Base-by-base conservation (phyloP, 495 filamentous ascomycete species). In the Hapsidospora chrysogenum region DNA sequence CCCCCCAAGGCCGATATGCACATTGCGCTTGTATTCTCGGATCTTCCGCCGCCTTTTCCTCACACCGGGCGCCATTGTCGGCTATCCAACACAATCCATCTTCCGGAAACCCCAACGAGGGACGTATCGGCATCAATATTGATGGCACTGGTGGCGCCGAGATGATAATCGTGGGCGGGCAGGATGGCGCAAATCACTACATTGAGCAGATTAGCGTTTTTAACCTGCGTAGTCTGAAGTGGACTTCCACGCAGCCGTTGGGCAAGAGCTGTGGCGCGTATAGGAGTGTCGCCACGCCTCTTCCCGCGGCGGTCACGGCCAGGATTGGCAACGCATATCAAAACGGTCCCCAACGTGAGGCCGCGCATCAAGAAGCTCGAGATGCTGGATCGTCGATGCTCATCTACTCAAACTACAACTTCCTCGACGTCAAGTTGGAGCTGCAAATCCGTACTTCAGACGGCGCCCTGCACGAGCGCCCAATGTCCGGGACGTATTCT, bases 351-450 rank as follows among this genome's bases (percentile, higher is more conserved):
- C 48, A 49, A 27, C 56, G 54, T 14, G 41, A 45, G 0, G 44
- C 45, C 3, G 48, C 59, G 27, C 55, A 57, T 37, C 54, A 60
- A 20, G 68, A 72, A 33, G 51, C 63, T 40, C 56, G 61, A 42
- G 70, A 80, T 22, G 67, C 76, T 3, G 74, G 70, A 19, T 78
- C 76, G 10, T 82, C 85, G 3, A 93, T 95, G 84, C 66, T 97
- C 35, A 92, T 97, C 20, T 97, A 97, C 52, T 96, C 89, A 27
- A 97, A 97, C 48, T 97, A 96, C 52, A 96, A 97, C 53, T 97
- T 97, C 51, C 52, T 96, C 25, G 85, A 96, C 41, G 89, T 96
- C 41, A 96, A 94, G 48, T 56, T 97, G 15, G 89, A 96, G 51
- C 63, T 97, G 20, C 92, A 96, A 48, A 70, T 97, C 29, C 73